Base-by-base conservation (phyloP, 768 basidiomycete species). In the Naganishia antarctica region DNA sequence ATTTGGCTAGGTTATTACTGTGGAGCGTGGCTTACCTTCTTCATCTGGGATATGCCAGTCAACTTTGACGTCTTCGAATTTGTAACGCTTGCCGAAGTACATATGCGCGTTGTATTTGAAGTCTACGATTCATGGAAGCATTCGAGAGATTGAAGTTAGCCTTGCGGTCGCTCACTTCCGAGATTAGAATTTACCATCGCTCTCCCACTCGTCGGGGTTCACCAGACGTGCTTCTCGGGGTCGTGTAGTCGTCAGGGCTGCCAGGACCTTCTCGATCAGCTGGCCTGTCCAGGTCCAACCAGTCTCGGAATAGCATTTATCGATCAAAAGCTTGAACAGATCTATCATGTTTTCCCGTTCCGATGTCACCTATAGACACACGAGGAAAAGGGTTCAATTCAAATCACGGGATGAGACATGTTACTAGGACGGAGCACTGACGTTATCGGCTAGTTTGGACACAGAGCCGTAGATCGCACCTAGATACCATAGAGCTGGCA, bases 231-330 rank as follows among this genome's bases (percentile, higher is more conserved):
- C 87, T 71, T 94, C 90, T 59, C 84, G 74, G 4, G 89, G 86
- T 77, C 90, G 91, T 0, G 87, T 87, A 63, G 90, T 85, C 1
- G 88, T 89, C 45, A 91, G 77, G 0, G 89, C 88, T 28, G 86
- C 80, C 26, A 92, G 76, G 34, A 85, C 79, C 68, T 87, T 87
- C 11, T 85, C 85, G 26, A 92, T 74, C 16, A 92, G 76, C 76
- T 89, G 87, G 40, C 88, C 88, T 13, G 84, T 86, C 81, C 88
- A 89, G 3, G 86, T 85, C 78, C 84, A 92, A 3, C 89, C 88
- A 51, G 88, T 84, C 76, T 92, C 90, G 0, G 89, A 87, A 57
- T 84, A 82, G 0, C 87, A 85, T 70, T 87, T 87, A 63, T 85
- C 81, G 70, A 85, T 84, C 65, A 91, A 82, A 8, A 86, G 74